Base-by-base conservation (phyloP, 2,329 filamentous ascomycete genomes). In the Fusarium staphyleae region DNA sequence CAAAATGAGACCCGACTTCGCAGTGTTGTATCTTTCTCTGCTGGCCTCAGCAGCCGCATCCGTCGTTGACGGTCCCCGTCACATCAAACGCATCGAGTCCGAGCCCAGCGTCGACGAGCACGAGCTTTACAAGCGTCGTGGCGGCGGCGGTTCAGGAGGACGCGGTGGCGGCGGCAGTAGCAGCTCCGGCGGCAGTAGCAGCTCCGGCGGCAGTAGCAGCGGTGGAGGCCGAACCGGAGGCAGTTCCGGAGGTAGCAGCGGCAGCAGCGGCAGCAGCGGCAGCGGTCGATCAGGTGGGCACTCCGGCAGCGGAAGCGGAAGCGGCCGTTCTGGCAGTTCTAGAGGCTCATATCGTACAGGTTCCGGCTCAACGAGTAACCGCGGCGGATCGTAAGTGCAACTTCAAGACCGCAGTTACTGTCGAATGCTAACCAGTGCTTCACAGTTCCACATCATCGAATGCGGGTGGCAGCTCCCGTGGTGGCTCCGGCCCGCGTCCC, bases 91-190 rank as follows among this genome's bases (percentile, higher is more conserved):
- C 52, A 52, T 60, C 15, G 69, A 67, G 28, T 41, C 63, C 8
- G 44, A 54, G 10, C 60, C 67, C 7, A 59, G 62, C 30, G 46
- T 57, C 19, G 63, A 73, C 22, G 66, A 71, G 46, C 70, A 79
- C 46, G 77, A 84, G 26, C 70, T 87, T 16, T 85, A 77, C 75
- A 86, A 85, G 75, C 78, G 85, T 58, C 82, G 82, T 64, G 84
- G 84, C 29, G 84, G 85, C 40, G 84, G 84, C 6, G 82, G 81
- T 8, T 73, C 80, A 10, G 81, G 82, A 41, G 75, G 78, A 14
- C 72, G 77, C 52, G 78, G 79, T 9, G 72, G 73, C 13, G 63
- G 72, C 19, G 63, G 70, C 6, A 44, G 66, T n/a, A 42, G 69
- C 13, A 39, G n/a, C n/a, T n/a, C n/a, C n/a, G n/a, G 63, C 16